phyloP scores from a whole-genome alignment of 768 basidiomycete genomes.

The Suillus subaureus region DNA sequence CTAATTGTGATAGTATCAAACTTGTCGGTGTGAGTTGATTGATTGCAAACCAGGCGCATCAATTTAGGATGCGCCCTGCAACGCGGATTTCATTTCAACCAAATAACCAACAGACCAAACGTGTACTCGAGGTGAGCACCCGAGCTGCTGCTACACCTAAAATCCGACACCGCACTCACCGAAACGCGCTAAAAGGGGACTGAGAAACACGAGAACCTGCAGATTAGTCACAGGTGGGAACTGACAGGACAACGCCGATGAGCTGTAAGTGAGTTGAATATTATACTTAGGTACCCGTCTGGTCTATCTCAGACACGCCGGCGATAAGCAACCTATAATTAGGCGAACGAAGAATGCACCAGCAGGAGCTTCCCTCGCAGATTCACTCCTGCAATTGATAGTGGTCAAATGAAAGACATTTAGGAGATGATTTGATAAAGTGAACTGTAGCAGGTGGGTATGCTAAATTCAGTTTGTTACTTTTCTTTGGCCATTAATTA shows the following conservation, averaged over 20 bases:
- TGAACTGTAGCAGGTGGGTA: background rate
- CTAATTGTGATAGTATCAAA: background rate
- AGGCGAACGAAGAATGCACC: background rate
- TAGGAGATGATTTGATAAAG: background rate
- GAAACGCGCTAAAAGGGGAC: background rate
- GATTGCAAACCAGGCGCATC: background rate
- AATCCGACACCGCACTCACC: background rate
- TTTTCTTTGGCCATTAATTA: background rate
- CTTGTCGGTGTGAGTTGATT: too few relatives aligned
- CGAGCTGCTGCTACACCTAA: background rate
- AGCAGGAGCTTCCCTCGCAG: background rate
- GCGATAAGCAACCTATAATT: constrained; percentile 6
- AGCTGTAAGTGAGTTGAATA: background rate
- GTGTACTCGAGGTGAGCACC: background rate
- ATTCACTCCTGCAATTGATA: background rate
- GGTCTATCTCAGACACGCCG: background rate
- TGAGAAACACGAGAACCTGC: background rate
- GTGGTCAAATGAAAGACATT: background rate
- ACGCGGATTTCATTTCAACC: background rate
- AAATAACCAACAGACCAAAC: background rate
- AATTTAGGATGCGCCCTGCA: background rate
- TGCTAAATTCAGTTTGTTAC: background rate
- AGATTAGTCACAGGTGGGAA: background rate
- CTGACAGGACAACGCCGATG: background rate
- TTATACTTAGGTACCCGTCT: background rate